Base-by-base conservation (phyloP, 1,139 yeast genomes). In the Pichia sp. region DNA sequence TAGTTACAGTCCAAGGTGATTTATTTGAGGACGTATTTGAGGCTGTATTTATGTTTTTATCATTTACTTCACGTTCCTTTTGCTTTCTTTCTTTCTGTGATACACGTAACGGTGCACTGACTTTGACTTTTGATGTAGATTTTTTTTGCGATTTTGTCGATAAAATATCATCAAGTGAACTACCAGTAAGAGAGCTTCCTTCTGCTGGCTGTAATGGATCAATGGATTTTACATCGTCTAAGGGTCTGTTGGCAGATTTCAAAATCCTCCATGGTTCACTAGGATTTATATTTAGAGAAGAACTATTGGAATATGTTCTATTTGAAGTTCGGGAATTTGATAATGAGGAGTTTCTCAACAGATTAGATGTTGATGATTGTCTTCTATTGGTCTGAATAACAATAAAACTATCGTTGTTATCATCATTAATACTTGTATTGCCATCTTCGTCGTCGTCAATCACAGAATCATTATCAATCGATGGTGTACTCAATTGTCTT, bases 31-130 rank as follows among this genome's bases (percentile, higher is more conserved):
- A n/a, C 7, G 15, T 37, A 8, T 20, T 35, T 27, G 30, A 18
- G 22, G 35, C 46, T 32, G 30, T 23, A 8, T 32, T 18, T 32
- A 43, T 27, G 22, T 38, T 45, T 34, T 74, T 7, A 70, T 61
- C 56, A 68, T 68, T 25, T 73, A 68, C 44, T 81, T 74, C 56
- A 81, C 86, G 43, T 24, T 49, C 50, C 40, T 51, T 53, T 39
- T 49, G 54, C 42, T 51, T 55, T n/a, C 62, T 48, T 24, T 61
- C 65, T 36, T 61, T 58, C 41, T 62, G 64, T 1, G 65, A 61
- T 18, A 57, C 34, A 7, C 59, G 52, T 22, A 43, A 18, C 7
- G 53, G 51, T 30, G 47, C 44, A 6, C 35, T 47, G 15, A 32
- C 43, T 23, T 35, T 47, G 3, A 18, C 11, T 22, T 49, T 49